Conservation (phyloP, 345 rosid species). For the Anastatica hierochuntica region DNA sequence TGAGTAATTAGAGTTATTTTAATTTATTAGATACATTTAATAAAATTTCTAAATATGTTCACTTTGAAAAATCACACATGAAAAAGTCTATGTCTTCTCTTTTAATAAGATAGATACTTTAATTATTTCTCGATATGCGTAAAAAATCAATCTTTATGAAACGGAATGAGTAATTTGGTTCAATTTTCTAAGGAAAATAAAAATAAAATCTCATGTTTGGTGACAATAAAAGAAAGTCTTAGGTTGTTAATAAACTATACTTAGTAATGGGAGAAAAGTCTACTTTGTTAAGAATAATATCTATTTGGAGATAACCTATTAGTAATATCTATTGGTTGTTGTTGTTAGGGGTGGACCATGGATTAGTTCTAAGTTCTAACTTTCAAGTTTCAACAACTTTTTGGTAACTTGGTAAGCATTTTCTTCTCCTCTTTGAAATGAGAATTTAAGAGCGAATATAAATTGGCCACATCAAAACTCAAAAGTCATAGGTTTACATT, state of each 20-base stretch:
- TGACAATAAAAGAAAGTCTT: neutral
- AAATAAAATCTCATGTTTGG: too few species aligned
- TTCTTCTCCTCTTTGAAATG: constrained; percentile 3
- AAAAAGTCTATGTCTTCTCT: too few species aligned
- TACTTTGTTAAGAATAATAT: constrained; percentile 6
- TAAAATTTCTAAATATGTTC: too few species aligned
- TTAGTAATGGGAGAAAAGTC: neutral
- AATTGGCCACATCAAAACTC: neutral
- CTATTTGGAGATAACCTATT: constrained; percentile 2
- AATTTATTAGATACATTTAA: too few species aligned
- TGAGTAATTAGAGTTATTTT: too few species aligned
- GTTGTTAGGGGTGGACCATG: constrained; percentile 28
- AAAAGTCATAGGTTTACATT: constrained; percentile 1
- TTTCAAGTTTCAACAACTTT: constrained; percentile 16
- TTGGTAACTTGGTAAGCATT: constrained; percentile 14
- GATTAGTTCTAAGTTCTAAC: constrained; percentile 2
- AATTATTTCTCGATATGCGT: too few species aligned
- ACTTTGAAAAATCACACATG: too few species aligned
- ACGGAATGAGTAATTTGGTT: too few species aligned
- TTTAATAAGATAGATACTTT: too few species aligned
- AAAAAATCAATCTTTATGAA: too few species aligned
- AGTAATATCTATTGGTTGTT: constrained; percentile 1
- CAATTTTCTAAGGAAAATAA: too few species aligned
- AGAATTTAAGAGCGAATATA: neutral
- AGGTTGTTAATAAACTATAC: neutral